Conservation (phyloP, 306 rosid genomes). For the Gynostemma pentaphyllum region DNA sequence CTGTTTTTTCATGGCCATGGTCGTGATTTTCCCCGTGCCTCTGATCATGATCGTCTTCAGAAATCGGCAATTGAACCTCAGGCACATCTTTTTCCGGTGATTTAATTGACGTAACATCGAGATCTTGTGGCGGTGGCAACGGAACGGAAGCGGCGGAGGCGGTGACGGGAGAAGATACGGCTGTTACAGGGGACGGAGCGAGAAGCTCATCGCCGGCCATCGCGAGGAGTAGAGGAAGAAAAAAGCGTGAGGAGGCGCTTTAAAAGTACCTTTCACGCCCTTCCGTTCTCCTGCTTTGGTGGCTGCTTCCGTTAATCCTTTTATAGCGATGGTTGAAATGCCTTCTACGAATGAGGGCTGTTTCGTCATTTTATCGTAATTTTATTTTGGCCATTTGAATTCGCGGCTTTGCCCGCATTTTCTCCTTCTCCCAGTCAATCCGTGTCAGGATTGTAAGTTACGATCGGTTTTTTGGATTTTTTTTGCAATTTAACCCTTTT, state of each 20-base stretch:
- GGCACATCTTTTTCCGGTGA: slow-evolving; percentile 24
- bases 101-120: slow-evolving; percentile 18
- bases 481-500: no score
- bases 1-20: slow-evolving; percentile 31
- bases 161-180: slow-evolving; percentile 12
- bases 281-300: slow-evolving; percentile 26
- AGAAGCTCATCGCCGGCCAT: slow-evolving; percentile 61
- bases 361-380: background rate
- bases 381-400: slow-evolving; percentile 1
- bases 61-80: slow-evolving; percentile 31
- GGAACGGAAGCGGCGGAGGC: slow-evolving; percentile 14
- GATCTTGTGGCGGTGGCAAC: slow-evolving; percentile 30
- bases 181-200: slow-evolving; percentile 19
- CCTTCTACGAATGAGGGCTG: background rate
- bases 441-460: background rate
- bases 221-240: slow-evolving; percentile 17
- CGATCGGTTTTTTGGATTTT: background rate
- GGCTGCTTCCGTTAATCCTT: background rate
- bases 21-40: slow-evolving; percentile 21
- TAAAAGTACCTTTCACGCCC: slow-evolving; percentile 28
- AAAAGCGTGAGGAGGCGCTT: slow-evolving; percentile 21
- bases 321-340: slow-evolving; percentile 12
- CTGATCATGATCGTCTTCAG: slow-evolving; percentile 39
- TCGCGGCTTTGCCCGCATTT: background rate
- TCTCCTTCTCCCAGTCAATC: background rate